Evolutionary conservation across 2,329 filamentous ascomycete genomes (phyloP).

Genomic region (Beauveria brongniartii): DNA sequence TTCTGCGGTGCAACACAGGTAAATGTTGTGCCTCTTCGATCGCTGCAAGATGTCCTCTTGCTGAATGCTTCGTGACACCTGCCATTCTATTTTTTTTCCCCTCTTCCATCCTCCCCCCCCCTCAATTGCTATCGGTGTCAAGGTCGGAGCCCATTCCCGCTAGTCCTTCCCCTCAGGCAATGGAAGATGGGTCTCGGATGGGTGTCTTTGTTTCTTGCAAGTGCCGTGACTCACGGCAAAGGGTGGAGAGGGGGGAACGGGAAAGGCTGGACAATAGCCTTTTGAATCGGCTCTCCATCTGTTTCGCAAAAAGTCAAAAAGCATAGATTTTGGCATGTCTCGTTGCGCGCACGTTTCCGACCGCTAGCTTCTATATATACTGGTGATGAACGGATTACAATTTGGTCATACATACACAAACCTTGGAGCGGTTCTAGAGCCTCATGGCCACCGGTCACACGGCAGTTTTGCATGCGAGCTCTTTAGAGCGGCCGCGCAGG

Average conservation of each 20-base stretch:
- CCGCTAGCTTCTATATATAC: neutral
- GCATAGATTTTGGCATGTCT: neutral
- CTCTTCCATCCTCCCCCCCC: neutral
- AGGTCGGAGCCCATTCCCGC: conserved; percentile 1
- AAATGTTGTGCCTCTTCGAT: neutral
- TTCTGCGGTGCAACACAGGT: neutral
- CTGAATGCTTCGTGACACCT: neutral
- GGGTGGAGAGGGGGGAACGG: conserved; percentile 8
- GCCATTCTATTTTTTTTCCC: neutral
- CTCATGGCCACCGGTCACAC: conserved; percentile 4
- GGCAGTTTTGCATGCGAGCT: conserved; percentile 6
- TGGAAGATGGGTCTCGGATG: conserved; percentile 7
- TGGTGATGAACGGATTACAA: neutral
- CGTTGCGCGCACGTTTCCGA: neutral
- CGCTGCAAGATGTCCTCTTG: conserved; percentile 1
- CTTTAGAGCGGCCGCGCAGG: neutral
- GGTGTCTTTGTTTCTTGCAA: conserved; percentile 1
- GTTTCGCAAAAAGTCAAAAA: neutral
- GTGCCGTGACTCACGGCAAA: conserved; percentile 10
- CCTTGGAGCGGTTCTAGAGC: neutral
- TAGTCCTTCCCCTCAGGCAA: neutral
- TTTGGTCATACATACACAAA: neutral
- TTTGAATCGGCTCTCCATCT: conserved; percentile 1
- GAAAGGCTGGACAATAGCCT: conserved; percentile 6
- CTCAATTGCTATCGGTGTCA: neutral